Evolutionary conservation across 495 filamentous ascomycete genomes (phyloP).

Genomic region (Melanomma pulvis-pyrius): DNA sequence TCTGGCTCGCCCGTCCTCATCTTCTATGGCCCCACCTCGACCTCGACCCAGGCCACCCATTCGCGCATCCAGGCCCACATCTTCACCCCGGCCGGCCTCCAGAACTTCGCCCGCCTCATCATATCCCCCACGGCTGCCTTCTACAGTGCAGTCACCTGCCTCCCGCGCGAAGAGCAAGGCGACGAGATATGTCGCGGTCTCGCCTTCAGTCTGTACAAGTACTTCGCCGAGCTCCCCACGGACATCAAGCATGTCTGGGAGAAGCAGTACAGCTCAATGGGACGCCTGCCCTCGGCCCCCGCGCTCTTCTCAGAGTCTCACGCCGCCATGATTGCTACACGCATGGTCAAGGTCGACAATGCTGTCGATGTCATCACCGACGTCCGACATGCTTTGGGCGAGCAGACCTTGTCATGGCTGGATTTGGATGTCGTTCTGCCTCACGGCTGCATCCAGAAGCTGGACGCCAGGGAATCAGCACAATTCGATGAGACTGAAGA

Average conservation of each 20-base stretch:
- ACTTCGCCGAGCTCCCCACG: slow-evolving; percentile 84
- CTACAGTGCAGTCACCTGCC: slow-evolving; percentile 85
- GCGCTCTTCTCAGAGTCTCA: slow-evolving; percentile 87
- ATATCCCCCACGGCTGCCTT: slow-evolving; percentile 94
- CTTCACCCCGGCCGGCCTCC: slow-evolving; percentile 83
- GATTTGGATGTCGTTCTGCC: slow-evolving; percentile 89
- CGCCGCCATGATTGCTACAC: slow-evolving; percentile 83
- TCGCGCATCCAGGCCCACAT: slow-evolving; percentile 92
- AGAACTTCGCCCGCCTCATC: slow-evolving; percentile 84
- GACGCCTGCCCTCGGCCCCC: slow-evolving; percentile 60
- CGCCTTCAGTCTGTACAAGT: slow-evolving; percentile 89
- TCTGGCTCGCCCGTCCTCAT: slow-evolving; percentile 73
- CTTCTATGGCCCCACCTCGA: slow-evolving; percentile 83
- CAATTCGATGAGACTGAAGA: slow-evolving; percentile 52
- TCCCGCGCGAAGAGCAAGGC: slow-evolving; percentile 92
- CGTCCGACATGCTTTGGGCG: slow-evolving; percentile 70
- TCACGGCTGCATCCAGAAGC: slow-evolving; percentile 65
- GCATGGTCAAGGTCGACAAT: slow-evolving; percentile 78
- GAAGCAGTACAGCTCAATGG: slow-evolving; percentile 40
- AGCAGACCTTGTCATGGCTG: slow-evolving; percentile 76
- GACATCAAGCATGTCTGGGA: slow-evolving; percentile 64
- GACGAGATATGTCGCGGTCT: slow-evolving; percentile 87
- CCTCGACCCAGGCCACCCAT: slow-evolving; percentile 80
- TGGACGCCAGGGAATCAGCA: slow-evolving; percentile 48
- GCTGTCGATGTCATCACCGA: slow-evolving; percentile 68